Base-by-base conservation (phyloP, 305 asterid genomes). In the Solanum hybrid region DNA sequence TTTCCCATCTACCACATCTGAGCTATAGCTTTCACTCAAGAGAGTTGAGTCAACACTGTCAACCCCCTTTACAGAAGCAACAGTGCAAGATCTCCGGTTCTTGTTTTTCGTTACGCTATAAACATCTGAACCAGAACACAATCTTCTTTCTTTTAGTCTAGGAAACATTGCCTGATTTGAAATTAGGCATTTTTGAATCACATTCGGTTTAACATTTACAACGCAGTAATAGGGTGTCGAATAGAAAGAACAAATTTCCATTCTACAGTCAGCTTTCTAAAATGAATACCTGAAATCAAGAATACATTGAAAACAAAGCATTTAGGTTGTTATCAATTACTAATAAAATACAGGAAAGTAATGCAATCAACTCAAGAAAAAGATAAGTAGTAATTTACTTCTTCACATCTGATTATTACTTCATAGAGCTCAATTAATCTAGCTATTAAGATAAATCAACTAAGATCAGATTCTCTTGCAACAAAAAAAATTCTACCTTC, bases 171-270 rank as follows among this genome's bases (percentile, higher is more conserved):
- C 65, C 14, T 81, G 88, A 39, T 65, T 89, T 65, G 91, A 87
- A 87, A 91, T 91, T 32, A 72, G 93, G 92, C 88, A 89, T 70
- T 85, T 92, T 5, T 89, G 91, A 87, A 38, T 34, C 22, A 37
- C 78, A 32, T 81, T 24, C 31, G 92, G 91, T 89, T 93, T 91
- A 75, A 90, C 89, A 85, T 93, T 93, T 65, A 91, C 87, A 84
- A 89, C 73, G 90, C 90, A 91, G 45, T 87, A 91, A 89, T 92
- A 89, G 32, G 89, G 83, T 27, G 94, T 90, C 51, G 93, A 89
- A 88, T 93, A 94, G 89, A 94, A 93, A 22, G 95, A 92, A 87
- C 93, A 83, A 90, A 95, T 87, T 91, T 93, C 98, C 99, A 97
- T 95, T 75, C 65, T 88, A 72, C 14, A 78, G 26, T 84, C 72